Conservation (phyloP, 768 basidiomycete species). For the Lactarius pseudohatsudake region DNA sequence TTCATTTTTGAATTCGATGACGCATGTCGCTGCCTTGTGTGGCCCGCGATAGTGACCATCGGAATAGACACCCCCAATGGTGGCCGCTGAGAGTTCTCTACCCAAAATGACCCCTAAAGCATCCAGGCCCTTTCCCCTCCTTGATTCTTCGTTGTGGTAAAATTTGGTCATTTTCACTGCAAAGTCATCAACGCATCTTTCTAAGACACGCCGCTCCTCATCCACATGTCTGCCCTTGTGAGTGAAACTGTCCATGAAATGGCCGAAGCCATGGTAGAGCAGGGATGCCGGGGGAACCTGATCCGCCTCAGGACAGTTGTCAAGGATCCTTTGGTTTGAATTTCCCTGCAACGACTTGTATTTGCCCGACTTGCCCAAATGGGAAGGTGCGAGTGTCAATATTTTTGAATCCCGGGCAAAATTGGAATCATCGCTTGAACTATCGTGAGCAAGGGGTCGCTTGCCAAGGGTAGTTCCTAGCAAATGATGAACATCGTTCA, state of each 20-base stretch:
- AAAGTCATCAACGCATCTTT: too few relatives aligned
- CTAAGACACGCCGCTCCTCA: too few relatives aligned
- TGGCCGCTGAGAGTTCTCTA: too few relatives aligned
- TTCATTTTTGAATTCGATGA: neutral
- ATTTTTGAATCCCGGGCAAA: neutral
- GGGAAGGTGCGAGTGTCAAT: neutral
- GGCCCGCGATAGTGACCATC: neutral
- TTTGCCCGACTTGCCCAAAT: neutral
- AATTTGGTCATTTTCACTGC: too few relatives aligned
- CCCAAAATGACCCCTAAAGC: too few relatives aligned
- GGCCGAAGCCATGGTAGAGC: slow-evolving; percentile 1
- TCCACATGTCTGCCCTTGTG: too few relatives aligned
- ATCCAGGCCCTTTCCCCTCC: too few relatives aligned
- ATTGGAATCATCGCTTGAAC: neutral
- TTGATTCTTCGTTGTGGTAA: too few relatives aligned
- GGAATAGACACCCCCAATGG: too few relatives aligned
- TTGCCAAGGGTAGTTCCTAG: neutral
- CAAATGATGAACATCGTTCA: neutral
- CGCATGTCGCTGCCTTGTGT: neutral
- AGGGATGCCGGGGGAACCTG: neutral
- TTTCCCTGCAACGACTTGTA: neutral
- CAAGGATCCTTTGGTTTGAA: neutral
- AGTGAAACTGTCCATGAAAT: neutral
- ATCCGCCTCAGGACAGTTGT: slow-evolving; percentile 1
- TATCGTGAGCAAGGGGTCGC: neutral